phyloP scores from a whole-genome alignment of 768 basidiomycete species.

The Cystofilobasidium macerans region DNA sequence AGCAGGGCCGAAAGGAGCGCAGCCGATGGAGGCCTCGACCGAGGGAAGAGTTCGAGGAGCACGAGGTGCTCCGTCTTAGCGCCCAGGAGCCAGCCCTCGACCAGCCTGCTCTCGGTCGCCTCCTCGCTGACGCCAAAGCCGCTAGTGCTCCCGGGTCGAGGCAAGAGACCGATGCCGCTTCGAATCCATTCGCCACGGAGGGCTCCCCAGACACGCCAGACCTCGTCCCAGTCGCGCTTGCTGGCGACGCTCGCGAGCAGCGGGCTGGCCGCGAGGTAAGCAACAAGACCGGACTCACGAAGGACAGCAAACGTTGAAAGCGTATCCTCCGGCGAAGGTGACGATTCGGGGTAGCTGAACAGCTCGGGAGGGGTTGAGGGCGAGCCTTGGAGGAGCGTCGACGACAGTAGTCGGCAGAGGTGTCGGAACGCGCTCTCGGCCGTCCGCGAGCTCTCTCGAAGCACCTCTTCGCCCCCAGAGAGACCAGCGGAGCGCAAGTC shows the following conservation, averaged over 20 bases:
- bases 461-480: constrained; percentile 4
- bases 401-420: constrained; percentile 8
- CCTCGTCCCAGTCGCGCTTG: neutral
- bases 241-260: neutral
- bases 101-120: neutral
- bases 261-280: constrained; percentile 7
- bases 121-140: neutral
- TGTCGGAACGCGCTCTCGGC: constrained; percentile 14
- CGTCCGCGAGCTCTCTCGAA: neutral
- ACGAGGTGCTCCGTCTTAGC: constrained; percentile 14
- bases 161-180: neutral
- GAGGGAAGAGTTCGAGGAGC: constrained; percentile 9
- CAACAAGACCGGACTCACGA: neutral
- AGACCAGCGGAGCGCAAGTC: constrained; percentile 18
- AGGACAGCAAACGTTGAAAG: constrained; percentile 9
- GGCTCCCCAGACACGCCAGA: constrained; percentile 1
- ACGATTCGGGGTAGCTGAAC: no score
- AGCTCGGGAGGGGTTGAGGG: neutral
- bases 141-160: neutral
- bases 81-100: neutral
- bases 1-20: constrained; percentile 5
- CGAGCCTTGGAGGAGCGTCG: neutral
- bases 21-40: neutral
- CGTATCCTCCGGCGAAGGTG: neutral
- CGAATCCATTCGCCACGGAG: constrained; percentile 13